Conservation (phyloP, 768 basidiomycete genomes). For the Boletus tylopilopsis region DNA sequence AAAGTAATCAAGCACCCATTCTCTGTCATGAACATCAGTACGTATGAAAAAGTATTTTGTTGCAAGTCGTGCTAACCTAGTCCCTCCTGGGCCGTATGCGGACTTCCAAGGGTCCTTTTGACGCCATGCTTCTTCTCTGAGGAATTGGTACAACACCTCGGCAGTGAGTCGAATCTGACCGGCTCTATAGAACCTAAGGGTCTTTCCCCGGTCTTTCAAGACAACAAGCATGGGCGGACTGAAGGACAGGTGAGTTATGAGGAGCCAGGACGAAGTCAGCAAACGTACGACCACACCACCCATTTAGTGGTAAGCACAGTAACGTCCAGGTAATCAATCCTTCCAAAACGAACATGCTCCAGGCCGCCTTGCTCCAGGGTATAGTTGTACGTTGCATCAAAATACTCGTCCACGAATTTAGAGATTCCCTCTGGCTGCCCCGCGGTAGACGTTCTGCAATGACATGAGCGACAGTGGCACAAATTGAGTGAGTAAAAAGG, state of each 20-base stretch:
- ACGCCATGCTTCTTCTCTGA: conserved; percentile 62
- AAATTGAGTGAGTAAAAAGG: conserved; percentile 7
- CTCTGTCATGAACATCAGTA: conserved; percentile 40
- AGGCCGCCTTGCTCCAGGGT: conserved; percentile 57
- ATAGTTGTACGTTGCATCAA: conserved; percentile 71
- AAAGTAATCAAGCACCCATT: conserved; percentile 61
- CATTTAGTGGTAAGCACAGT: conserved; percentile 82
- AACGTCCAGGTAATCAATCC: conserved; percentile 86
- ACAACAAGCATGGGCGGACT: conserved; percentile 80
- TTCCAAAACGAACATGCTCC: conserved; percentile 73
- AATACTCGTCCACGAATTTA: conserved; percentile 64
- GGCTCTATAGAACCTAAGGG: conserved; percentile 77
- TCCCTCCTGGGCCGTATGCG: conserved; percentile 72
- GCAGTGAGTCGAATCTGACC: conserved; percentile 56
- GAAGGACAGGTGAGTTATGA: background rate
- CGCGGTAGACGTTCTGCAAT: conserved; percentile 53
- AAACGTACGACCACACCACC: conserved; percentile 75
- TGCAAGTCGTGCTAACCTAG: conserved; percentile 42
- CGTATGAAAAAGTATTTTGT: background rate
- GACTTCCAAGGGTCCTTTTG: conserved; percentile 65
- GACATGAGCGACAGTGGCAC: background rate
- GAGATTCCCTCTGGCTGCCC: conserved; percentile 63
- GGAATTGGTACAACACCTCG: conserved; percentile 60
- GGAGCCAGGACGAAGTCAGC: background rate
- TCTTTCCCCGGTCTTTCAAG: conserved; percentile 64